Evolutionary conservation across 2,329 filamentous ascomycete species (phyloP).

Genomic region (Xylaria sp.): DNA sequence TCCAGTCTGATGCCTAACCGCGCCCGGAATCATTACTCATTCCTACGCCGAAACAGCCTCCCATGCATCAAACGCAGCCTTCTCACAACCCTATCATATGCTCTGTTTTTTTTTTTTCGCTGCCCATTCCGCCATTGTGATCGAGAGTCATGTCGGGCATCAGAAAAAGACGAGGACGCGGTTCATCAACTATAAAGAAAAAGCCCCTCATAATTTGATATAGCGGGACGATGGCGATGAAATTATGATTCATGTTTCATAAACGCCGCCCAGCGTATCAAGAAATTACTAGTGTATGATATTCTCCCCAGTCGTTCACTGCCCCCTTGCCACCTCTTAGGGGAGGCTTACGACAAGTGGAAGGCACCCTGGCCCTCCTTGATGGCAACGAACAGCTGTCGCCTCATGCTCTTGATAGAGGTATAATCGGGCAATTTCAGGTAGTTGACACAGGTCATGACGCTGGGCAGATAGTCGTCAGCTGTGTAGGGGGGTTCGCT

Average conservation of each 20-base stretch:
- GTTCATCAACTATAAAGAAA: constrained; percentile 21
- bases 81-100: constrained; percentile 17
- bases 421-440: constrained; percentile 97
- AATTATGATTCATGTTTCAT: constrained; percentile 19
- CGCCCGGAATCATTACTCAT: constrained; percentile 28
- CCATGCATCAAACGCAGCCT: constrained; percentile 28
- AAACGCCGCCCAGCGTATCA: constrained; percentile 19
- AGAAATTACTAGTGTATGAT: constrained; percentile 19
- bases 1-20: constrained; percentile 30
- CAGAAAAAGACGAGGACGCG: constrained; percentile 17
- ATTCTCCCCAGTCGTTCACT: constrained; percentile 8
- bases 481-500: constrained; percentile 91
- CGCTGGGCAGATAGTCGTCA: constrained; percentile 97
- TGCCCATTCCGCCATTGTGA: constrained; percentile 20
- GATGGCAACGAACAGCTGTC: constrained; percentile 82
- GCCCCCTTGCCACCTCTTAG: not conserved
- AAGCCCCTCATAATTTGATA: constrained; percentile 11
- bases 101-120: constrained; percentile 12
- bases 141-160: constrained; percentile 20
- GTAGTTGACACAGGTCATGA: constrained; percentile 99
- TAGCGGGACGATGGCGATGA: constrained; percentile 10
- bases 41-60: constrained; percentile 31
- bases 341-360: constrained; percentile 73
- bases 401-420: constrained; percentile 72
- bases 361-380: constrained; percentile 97